Base-by-base conservation (phyloP, 495 filamentous ascomycete species). In the Daldinia decipiens region DNA sequence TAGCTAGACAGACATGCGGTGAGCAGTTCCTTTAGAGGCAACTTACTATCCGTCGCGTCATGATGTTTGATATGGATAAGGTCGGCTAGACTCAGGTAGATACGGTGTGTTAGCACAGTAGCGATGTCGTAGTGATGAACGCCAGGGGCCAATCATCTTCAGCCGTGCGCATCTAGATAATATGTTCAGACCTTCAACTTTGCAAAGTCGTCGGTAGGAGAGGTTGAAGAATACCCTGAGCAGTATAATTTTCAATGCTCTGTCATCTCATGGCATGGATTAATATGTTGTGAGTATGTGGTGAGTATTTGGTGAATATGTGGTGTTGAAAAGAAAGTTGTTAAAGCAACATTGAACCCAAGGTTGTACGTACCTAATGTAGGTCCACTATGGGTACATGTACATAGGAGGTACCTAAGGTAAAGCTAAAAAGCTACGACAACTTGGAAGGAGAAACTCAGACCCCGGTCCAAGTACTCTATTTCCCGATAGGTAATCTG, bases 31-130 rank as follows among this genome's bases (percentile, higher is more conserved):
- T 19, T 27, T 26, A 59, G 31, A 21, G 65, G 38, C 5, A 31
- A 76, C 79, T 57, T 77, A 83, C 82, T 75, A 83, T 83, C 69
- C 82, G 77, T 73, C 82, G 79, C 64, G 82, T 83, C 82, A 83
- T 82, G 72, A 70, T 80, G 67, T 70, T 61, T 56, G 57, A 71
- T 58, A 52, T 74, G 47, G 31, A 65, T 36, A n/a, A 53, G 39
- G 34, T 59, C 32, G 53, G 54, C 36, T 65, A 55, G 62, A 70
- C 29, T 52, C 24, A 59, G 58, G 67, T 59, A 58, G 53, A 50
- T 70, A 53, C 40, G 55, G 67, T 66, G 62, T 68, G 61, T 73
- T 73, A 73, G 65, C 65, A 68, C 65, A 65, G 52, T 62, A 72
- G 75, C 63, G 66, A 76, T 70, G 64, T 72, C 61, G 66, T 57